Percentiles rank a stretch among this genome's conserved stretches.
These are phyloP conservation scores for Peronospora farinosa DNA, from an alignment of 352 stramenopile genomes.

Conservation along the genomic window DNA sequence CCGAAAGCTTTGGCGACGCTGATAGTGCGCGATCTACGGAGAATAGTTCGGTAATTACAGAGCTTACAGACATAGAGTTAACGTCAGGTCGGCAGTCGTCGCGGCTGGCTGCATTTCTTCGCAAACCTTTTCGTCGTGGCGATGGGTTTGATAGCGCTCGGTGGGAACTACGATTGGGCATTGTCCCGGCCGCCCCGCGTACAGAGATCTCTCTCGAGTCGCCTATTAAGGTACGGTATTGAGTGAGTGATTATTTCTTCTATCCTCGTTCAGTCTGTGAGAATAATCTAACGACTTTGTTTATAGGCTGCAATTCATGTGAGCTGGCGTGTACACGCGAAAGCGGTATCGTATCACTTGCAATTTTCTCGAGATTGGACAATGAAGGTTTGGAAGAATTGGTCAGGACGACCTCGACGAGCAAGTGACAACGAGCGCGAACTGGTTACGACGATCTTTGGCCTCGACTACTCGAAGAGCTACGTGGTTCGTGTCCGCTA, in stretches of 20 bases:
- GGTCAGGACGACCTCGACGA: slow-evolving; percentile 41
- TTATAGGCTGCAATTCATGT: slow-evolving; percentile 55
- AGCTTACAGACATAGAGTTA: slow-evolving; percentile 47
- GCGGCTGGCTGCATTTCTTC: slow-evolving; percentile 50
- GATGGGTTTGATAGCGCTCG: slow-evolving; percentile 46
- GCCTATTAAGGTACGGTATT: slow-evolving; percentile 44
- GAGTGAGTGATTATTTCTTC: neutral
- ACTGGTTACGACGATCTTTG: slow-evolving; percentile 56
- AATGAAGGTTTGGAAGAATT: slow-evolving; percentile 79
- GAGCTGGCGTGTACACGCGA: slow-evolving; percentile 47
- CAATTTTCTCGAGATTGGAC: slow-evolving; percentile 69
- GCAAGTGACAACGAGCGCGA: slow-evolving; percentile 47
- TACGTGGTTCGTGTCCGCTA: slow-evolving; percentile 72
- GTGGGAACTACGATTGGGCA: slow-evolving; percentile 37
- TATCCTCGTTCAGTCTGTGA: neutral
- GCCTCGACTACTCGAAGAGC: slow-evolving; percentile 65
- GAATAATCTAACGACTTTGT: neutral
- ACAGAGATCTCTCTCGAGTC: slow-evolving; percentile 47
- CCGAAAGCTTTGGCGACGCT: slow-evolving; percentile 69
- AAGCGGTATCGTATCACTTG: slow-evolving; percentile 50
- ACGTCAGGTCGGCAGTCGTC: slow-evolving; percentile 49
- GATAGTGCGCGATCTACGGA: slow-evolving; percentile 65
- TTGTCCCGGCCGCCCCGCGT: slow-evolving; percentile 40
- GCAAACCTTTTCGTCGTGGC: slow-evolving; percentile 58
- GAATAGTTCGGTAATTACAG: slow-evolving; percentile 62